Evolutionary conservation across 1,284 basidiomycete genomes (phyloP), one percentile per base, ranked within the genome.

Genomic region (Sporisorium iseilematis-ciliati): DNA sequence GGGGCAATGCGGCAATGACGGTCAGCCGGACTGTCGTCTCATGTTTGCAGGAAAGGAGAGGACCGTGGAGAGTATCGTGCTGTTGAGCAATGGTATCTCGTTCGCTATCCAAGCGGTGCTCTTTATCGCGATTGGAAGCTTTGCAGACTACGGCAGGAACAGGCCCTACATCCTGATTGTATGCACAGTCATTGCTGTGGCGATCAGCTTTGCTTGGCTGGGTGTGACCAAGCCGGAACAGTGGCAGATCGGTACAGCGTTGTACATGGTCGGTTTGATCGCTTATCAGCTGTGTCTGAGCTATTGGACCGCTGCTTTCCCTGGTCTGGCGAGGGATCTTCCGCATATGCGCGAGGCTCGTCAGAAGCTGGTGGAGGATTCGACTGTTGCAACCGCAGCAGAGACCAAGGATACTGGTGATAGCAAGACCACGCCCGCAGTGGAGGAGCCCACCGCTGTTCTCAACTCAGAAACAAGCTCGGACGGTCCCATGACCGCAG

Each of bases 241-340:
- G 29, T 95, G 93, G 93, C 88, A 88, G 43, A 87, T 88, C 6
- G 91, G 91, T 0, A 93, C 93, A 89, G 91, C 86, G 0, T 86
- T 95, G 3, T 95, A 92, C 81, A 93, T 95, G 88, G 86, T 93
- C 31, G 91, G 92, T 16, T 91, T 93, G 57, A 92, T 93, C 53
- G 88, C 90, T 0, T 93, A 93, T 82, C 92, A 93, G 89, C 90
- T 91, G 61, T 88, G 91, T 26, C 85, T 93, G 84, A 90, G 92
- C 2, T 94, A 93, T 86, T 95, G 92, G 82, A 91, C 92, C 0
- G 92, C 93, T 0, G 85, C 91, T 7, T 94, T 95, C 83, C 93
- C 93, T 1, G 90, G 92, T 14, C 88, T 95, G 3, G 93, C 93
- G 0, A 88, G 92, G 14, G 93, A 94, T 82, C 91, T 93, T 0